Percentiles rank a stretch among this genome's conserved stretches.
phyloP scores from a whole-genome alignment of 1,139 yeast species.

The Protomyces gravidus region DNA sequence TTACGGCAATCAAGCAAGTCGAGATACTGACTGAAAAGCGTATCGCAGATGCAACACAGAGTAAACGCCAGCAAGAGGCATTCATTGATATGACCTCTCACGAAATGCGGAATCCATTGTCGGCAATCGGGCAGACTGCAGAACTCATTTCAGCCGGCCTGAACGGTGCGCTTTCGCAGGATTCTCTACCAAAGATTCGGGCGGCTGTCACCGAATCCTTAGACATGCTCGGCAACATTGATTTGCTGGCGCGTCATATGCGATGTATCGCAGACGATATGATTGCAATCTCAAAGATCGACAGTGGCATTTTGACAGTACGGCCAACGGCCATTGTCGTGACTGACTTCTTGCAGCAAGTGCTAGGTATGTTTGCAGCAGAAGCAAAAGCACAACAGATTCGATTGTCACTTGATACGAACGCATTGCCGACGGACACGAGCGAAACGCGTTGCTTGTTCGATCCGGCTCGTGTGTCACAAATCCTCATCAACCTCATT shows the following conservation, averaged over 20 bases:
- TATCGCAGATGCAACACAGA: conserved; percentile 34
- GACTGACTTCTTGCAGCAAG: conserved; percentile 24
- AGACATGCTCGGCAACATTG: conserved; percentile 27
- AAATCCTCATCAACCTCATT: conserved; percentile 20
- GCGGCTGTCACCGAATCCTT: background rate
- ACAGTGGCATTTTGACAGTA: conserved; percentile 33
- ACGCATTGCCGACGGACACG: conserved; percentile 4
- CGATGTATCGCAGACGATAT: conserved; percentile 33
- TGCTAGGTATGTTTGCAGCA: conserved; percentile 33
- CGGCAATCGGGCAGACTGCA: conserved; percentile 31
- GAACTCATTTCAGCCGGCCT: conserved; percentile 18
- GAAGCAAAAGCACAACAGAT: conserved; percentile 29
- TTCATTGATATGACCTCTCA: conserved; percentile 34
- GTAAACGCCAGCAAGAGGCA: conserved; percentile 34
- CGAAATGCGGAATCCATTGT: conserved; percentile 34
- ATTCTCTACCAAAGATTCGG: background rate
- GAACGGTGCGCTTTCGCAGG: background rate
- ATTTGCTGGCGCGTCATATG: conserved; percentile 34
- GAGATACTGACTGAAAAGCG: conserved; percentile 33
- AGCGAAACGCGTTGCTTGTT: conserved; percentile 3
- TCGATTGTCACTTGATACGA: conserved; percentile 26
- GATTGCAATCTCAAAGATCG: conserved; percentile 33
- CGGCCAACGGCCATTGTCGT: conserved; percentile 22
- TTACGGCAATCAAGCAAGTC: conserved; percentile 32
- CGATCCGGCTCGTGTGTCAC: conserved; percentile 22